Conservation (phyloP, 495 filamentous ascomycete species). For the Parathielavia appendiculata region DNA sequence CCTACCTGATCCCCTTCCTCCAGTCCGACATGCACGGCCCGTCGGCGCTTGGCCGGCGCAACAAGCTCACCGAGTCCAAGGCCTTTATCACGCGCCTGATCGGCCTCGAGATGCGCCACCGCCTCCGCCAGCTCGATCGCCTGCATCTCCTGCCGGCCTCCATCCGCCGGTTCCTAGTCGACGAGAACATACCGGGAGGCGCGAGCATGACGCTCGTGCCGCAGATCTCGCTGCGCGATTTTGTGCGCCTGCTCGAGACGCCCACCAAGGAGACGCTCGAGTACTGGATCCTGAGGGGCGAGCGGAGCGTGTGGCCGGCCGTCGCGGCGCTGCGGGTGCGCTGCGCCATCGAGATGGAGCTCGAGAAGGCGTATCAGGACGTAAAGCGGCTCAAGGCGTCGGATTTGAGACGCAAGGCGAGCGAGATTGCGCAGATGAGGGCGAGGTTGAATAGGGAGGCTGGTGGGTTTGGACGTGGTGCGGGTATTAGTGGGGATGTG, state of each 20-base stretch:
- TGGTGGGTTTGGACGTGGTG: neutral
- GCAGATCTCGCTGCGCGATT: slow-evolving; percentile 64
- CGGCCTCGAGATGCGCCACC: slow-evolving; percentile 73
- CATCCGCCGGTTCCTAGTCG: slow-evolving; percentile 74
- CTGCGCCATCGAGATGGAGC: slow-evolving; percentile 80
- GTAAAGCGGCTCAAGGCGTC: slow-evolving; percentile 57
- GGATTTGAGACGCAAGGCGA: slow-evolving; percentile 36
- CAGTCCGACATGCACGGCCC: slow-evolving; percentile 74
- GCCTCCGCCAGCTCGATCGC: slow-evolving; percentile 75
- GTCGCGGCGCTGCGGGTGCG: slow-evolving; percentile 74
- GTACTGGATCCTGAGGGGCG: slow-evolving; percentile 81
- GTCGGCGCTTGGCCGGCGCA: slow-evolving; percentile 44
- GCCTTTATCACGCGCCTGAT: slow-evolving; percentile 64
- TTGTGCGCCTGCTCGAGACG: slow-evolving; percentile 70
- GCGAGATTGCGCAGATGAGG: slow-evolving; percentile 22
- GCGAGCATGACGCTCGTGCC: slow-evolving; percentile 79
- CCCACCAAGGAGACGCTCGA: slow-evolving; percentile 70
- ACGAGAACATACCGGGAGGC: slow-evolving; percentile 73
- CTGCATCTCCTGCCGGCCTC: slow-evolving; percentile 63
- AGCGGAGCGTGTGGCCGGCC: slow-evolving; percentile 90
- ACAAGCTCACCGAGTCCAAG: slow-evolving; percentile 51
- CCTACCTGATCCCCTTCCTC: slow-evolving; percentile 80
- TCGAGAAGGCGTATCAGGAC: slow-evolving; percentile 77
- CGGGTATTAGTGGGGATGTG: neutral
- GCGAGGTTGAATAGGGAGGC: neutral